Conservation (phyloP, 352 stramenopile species). For the Pythium aquatile region DNA sequence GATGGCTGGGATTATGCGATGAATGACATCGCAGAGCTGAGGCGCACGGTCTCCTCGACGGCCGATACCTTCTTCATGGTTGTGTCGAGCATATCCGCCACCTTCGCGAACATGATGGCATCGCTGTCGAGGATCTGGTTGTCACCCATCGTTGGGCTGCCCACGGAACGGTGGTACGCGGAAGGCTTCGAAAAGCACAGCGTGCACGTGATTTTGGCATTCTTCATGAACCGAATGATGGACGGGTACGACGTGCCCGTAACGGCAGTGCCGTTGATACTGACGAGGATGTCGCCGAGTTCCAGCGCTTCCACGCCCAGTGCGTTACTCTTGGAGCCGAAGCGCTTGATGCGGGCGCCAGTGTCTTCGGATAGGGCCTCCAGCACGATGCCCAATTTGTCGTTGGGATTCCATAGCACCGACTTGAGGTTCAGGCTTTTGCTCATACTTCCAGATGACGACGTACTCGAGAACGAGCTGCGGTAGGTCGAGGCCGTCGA, state of each 20-base stretch:
- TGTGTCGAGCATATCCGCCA: conserved; percentile 63
- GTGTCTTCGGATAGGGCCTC: conserved; percentile 45
- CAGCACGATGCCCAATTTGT: conserved; percentile 70
- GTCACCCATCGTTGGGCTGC: conserved; percentile 17
- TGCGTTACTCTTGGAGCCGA: conserved; percentile 64
- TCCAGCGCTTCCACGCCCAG: conserved; percentile 62
- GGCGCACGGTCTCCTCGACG: conserved; percentile 73
- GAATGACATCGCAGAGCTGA: conserved; percentile 72
- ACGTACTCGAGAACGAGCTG: conserved; percentile 72
- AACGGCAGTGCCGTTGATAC: conserved; percentile 74
- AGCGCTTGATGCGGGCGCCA: conserved; percentile 63
- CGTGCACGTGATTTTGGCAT: conserved; percentile 74
- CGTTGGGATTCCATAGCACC: conserved; percentile 73
- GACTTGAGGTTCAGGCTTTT: conserved; percentile 34
- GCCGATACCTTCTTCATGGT: conserved; percentile 75
- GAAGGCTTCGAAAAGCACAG: conserved; percentile 51
- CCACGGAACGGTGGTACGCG: conserved; percentile 6
- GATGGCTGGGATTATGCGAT: conserved; percentile 34
- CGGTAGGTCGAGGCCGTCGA: conserved; percentile 58
- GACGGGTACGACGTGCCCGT: conserved; percentile 50
- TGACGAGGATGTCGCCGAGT: conserved; percentile 63
- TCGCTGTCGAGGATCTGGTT: conserved; percentile 42
- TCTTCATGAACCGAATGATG: conserved; percentile 79
- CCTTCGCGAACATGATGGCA: conserved; percentile 56
- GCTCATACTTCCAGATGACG: conserved; percentile 28